These are phyloP conservation scores for Flaveria ramosissima DNA, from an alignment of 129 eudicot species.

Conservation along the genomic window DNA sequence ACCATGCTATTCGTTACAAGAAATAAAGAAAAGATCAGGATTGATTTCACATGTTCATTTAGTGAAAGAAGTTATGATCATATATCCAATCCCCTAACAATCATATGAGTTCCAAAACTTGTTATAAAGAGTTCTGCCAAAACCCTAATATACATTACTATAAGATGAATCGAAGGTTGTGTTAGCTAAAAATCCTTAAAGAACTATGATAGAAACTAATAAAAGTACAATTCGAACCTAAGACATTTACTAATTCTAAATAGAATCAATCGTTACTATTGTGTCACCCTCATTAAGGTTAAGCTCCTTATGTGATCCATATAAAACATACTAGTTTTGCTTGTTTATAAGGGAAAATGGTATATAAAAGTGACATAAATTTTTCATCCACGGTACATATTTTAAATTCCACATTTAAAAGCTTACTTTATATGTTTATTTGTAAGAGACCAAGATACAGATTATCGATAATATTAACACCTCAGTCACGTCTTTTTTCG, in stretches of 20 bases:
- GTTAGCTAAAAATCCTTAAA: no score
- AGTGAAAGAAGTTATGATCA: background rate
- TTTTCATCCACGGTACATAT: no score
- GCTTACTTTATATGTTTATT: background rate
- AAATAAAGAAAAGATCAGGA: background rate
- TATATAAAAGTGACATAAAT: background rate
- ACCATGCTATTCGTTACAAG: slow-evolving; percentile 11
- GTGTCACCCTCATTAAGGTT: no score
- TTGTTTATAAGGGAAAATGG: background rate
- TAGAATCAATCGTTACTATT: no score
- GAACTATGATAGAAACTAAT: no score
- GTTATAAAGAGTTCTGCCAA: background rate
- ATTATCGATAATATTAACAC: background rate
- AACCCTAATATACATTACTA: no score
- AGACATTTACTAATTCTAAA: no score
- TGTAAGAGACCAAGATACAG: background rate
- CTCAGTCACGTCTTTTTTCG: background rate
- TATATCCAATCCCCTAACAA: background rate
- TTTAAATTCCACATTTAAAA: no score
- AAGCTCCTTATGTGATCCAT: background rate
- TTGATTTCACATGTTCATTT: background rate
- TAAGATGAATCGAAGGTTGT: no score
- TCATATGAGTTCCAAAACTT: background rate
- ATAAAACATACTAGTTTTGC: background rate
- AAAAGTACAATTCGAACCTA: no score